Percentiles rank a stretch among this genome's conserved stretches.
These are phyloP conservation scores for Amanita polypyramis DNA, from an alignment of 768 basidiomycete genomes.

Conservation along the genomic window DNA sequence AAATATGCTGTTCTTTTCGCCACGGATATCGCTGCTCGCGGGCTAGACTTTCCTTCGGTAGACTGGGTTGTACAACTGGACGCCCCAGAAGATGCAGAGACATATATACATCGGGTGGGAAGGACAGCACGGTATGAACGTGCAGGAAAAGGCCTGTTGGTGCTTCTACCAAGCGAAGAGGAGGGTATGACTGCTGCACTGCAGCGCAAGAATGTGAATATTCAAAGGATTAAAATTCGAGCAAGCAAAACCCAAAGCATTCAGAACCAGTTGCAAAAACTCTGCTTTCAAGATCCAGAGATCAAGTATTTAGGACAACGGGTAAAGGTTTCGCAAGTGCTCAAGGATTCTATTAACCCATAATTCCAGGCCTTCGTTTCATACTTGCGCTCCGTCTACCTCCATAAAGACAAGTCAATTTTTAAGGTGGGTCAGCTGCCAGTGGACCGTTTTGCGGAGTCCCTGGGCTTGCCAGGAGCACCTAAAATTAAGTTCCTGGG, in stretches of 20 bases:
- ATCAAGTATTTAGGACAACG: constrained; percentile 95
- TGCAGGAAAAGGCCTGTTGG: constrained; percentile 73
- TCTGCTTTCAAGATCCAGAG: constrained; percentile 92
- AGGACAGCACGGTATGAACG: constrained; percentile 91
- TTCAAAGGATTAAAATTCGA: constrained; percentile 80
- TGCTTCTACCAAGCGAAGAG: constrained; percentile 87
- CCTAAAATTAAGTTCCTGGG: constrained; percentile 89
- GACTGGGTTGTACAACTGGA: constrained; percentile 97
- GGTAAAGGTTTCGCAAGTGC: constrained; percentile 34
- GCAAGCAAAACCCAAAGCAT: constrained; percentile 79
- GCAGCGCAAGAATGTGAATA: constrained; percentile 57
- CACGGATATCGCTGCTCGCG: constrained; percentile 93
- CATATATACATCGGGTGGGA: constrained; percentile 95
- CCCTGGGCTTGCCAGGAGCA: constrained; percentile 86
- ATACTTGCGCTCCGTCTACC: constrained; percentile 83
- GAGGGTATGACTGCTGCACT: constrained; percentile 76
- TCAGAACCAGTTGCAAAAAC: constrained; percentile 80
- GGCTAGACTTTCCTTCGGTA: constrained; percentile 91
- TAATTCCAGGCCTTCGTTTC: constrained; percentile 79
- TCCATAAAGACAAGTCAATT: constrained; percentile 90
- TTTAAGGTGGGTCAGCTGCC: constrained; percentile 84
- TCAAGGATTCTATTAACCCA: constrained; percentile 1
- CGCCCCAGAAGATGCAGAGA: constrained; percentile 94
- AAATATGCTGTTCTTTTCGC: constrained; percentile 85
- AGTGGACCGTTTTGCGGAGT: constrained; percentile 74